phyloP scores from a whole-genome alignment of 371 early-diverging fungal genomes.

The Syncephalastrum contaminatum region DNA sequence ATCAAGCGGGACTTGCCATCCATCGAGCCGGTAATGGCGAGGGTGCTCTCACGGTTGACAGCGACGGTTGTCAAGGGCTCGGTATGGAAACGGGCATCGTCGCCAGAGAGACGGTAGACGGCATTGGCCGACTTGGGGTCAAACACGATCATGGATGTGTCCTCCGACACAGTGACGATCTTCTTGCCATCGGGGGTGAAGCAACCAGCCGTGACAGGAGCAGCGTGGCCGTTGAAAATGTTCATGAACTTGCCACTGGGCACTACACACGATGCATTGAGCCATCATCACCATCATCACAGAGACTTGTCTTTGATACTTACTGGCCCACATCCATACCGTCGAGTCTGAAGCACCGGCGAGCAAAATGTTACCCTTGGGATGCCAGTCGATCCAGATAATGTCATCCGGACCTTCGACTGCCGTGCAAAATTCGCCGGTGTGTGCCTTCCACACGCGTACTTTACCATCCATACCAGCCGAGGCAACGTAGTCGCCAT shows the following conservation, averaged over 20 bases:
- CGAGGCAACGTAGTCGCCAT: constrained; percentile 85
- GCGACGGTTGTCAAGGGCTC: constrained; percentile 78
- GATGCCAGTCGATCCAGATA: constrained; percentile 95
- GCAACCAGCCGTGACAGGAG: constrained; percentile 80
- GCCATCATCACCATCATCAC: background rate
- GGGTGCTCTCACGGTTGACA: constrained; percentile 70
- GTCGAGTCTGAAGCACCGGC: constrained; percentile 88
- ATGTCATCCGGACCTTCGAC: constrained; percentile 94
- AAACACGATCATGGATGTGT: constrained; percentile 85
- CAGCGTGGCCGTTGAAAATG: constrained; percentile 89
- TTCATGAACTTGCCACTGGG: constrained; percentile 90
- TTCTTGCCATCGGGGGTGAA: constrained; percentile 91
- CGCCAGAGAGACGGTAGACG: constrained; percentile 56
- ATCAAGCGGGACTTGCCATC: constrained; percentile 79
- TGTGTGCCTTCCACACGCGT: constrained; percentile 73
- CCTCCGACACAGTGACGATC: constrained; percentile 86
- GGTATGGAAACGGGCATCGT: constrained; percentile 88
- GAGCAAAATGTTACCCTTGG: constrained; percentile 86
- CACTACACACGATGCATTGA: constrained; percentile 32
- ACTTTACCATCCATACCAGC: constrained; percentile 95
- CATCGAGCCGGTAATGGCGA: constrained; percentile 80
- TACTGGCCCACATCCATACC: constrained; percentile 93
- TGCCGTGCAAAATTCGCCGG: constrained; percentile 57
- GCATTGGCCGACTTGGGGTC: constrained; percentile 88
- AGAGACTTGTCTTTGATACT: constrained; percentile 7